Evolutionary conservation across 768 basidiomycete genomes (phyloP).

Genomic region (Trametes villosa): DNA sequence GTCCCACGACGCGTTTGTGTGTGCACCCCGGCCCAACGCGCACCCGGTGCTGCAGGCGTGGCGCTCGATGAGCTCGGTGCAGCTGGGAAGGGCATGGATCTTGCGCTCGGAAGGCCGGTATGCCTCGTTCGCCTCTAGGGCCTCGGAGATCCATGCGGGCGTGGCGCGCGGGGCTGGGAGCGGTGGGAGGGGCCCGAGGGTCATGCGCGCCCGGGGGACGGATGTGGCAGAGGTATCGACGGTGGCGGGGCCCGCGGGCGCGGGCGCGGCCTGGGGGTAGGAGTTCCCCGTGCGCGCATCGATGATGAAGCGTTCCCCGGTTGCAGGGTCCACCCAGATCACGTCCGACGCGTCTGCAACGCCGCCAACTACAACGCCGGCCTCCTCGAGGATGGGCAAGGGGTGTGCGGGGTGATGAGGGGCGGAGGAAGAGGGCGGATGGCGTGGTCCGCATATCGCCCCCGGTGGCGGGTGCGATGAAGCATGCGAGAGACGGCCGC

Average conservation of each 20-base stretch:
- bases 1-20: slow-evolving; percentile 1
- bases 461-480: not conserved
- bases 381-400: not conserved
- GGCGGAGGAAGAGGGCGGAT: not conserved
- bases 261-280: slow-evolving; percentile 38
- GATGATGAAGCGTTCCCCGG: slow-evolving; percentile 60
- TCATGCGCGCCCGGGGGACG: slow-evolving; percentile 2
- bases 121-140: slow-evolving; percentile 62
- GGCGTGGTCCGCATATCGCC: too few species aligned
- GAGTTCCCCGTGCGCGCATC: slow-evolving; percentile 77
- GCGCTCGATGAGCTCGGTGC: slow-evolving; percentile 11
- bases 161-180: slow-evolving; percentile 28
- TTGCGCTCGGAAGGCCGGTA: slow-evolving; percentile 54
- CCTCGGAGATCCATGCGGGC: slow-evolving; percentile 69
- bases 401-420: not conserved
- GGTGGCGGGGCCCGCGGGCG: not conserved
- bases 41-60: slow-evolving; percentile 1
- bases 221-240: not conserved
- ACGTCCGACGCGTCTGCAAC: slow-evolving; percentile 35
- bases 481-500: not conserved
- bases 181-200: slow-evolving; percentile 15
- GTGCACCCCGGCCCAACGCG: not conserved
- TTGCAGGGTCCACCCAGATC: slow-evolving; percentile 67
- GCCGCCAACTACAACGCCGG: not conserved
- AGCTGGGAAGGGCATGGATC: slow-evolving; percentile 44